These are phyloP conservation scores for Solanum ossicruentum DNA, from an alignment of 257 asterid species.

Conservation along the genomic window DNA sequence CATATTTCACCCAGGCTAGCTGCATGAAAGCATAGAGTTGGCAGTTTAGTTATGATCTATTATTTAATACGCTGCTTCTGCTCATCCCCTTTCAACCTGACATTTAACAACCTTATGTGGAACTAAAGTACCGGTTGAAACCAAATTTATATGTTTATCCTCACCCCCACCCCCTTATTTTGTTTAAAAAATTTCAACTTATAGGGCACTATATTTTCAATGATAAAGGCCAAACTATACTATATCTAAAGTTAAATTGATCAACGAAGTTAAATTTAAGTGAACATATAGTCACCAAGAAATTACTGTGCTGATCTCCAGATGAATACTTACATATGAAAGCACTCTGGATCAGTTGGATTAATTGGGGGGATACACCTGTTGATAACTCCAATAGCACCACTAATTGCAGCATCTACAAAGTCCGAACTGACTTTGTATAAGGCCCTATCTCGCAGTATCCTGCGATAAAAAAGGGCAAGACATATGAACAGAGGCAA, in stretches of 20 bases:
- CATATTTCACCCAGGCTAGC: neutral
- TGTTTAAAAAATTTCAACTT: neutral
- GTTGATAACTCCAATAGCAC: constrained; percentile 85
- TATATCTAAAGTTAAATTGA: neutral
- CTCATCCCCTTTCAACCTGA: neutral
- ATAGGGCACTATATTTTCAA: neutral
- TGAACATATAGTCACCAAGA: neutral
- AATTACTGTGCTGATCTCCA: neutral
- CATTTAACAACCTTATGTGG: neutral
- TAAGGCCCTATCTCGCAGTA: constrained; percentile 84
- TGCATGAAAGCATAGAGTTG: neutral
- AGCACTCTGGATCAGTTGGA: constrained; percentile 97
- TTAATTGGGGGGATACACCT: constrained; percentile 91
- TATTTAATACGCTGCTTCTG: neutral
- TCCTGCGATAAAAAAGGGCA: constrained; percentile 31
- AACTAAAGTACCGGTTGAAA: neutral
- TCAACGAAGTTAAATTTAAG: neutral
- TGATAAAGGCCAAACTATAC: neutral
- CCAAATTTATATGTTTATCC: neutral
- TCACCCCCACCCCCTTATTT: neutral
- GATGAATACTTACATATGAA: constrained; percentile 61
- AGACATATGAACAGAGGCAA: neutral
- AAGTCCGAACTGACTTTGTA: constrained; percentile 87
- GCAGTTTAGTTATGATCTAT: neutral
- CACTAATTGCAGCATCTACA: constrained; percentile 87